Base-by-base conservation (phyloP, 192 early-diverging fungal genomes). In the Linderina pennispora region DNA sequence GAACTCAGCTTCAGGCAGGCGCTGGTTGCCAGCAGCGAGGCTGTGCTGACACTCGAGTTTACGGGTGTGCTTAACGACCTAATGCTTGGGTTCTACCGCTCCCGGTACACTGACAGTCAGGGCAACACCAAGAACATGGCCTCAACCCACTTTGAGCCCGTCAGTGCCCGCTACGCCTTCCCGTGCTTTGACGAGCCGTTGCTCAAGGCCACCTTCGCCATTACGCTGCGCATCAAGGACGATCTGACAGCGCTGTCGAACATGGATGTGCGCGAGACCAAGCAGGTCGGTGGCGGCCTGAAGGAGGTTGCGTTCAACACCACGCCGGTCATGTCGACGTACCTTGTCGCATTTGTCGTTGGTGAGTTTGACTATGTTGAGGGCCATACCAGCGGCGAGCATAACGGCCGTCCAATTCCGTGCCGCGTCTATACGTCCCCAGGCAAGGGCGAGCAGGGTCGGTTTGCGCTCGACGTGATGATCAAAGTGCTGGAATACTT, bases 111-210 rank as follows among this genome's bases (percentile, higher is more conserved):
- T 36, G 75, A 76, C 42, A 49, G 37, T 5, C 54, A 74, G 17
- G 83, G 59, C 17, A 45, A 48, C 7, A 55, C 33, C 7, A 63
- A 70, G 56, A 42, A 78, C 52, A 72, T 88, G 74, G 76, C 74
- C 13, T 69, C 72, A 1, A 88, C 86, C 8, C 86, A 89, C 28
- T 89, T 87, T 45, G 84, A 89, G 56, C 66, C 81, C 3, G 72
- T 78, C 17, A 70, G 82, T 49, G 65, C 66, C 40, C 74, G 86
- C 14, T 59, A 74, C 8, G 74, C 78, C 4, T 77, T 89, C 51
- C 86, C 87, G 3, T 87, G 75, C 48, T 86, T 63, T 62, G 87
- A 89, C 45, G 79, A 89, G 60, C 87, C 87, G 17, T 59, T 65
- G 41, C 56, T 71, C 36, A 89, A 89, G 63, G 84, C 84, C 36